Evolutionary conservation across 176 grass and related monocot genomes (phyloP).

Genomic region (Aegilops bicornis): DNA sequence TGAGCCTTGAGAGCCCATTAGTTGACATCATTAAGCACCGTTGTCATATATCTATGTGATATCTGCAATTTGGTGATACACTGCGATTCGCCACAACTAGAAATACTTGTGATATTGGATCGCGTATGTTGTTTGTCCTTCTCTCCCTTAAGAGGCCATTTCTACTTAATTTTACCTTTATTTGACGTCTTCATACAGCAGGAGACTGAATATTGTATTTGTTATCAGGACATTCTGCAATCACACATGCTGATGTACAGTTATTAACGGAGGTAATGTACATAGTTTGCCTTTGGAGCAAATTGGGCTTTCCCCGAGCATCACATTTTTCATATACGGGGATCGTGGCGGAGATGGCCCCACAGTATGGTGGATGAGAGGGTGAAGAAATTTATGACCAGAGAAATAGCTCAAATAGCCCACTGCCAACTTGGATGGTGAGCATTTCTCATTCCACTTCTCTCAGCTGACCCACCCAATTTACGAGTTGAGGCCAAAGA

Average conservation of each 20-base stretch:
- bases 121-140: not conserved
- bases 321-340: not conserved
- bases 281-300: slow-evolving; percentile 5
- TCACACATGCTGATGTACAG: slow-evolving; percentile 18
- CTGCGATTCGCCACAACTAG: not conserved
- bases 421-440: slow-evolving; percentile 2
- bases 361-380: not conserved
- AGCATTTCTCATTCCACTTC: not conserved
- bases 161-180: not conserved
- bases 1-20: not conserved
- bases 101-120: not conserved
- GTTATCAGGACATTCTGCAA: slow-evolving; percentile 30
- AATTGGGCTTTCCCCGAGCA: not conserved
- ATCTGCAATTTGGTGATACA: not conserved
- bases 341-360: not conserved
- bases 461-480: not conserved
- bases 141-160: not conserved
- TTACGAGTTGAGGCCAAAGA: not conserved
- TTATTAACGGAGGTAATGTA: slow-evolving; percentile 1
- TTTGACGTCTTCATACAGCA: not conserved
- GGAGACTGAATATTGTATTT: not conserved
- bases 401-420: slow-evolving; percentile 1
- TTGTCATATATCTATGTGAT: not conserved
- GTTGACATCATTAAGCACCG: not conserved
- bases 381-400: not conserved